Conservation (phyloP, 306 rosid species). For the Gleditsia sinensis region DNA sequence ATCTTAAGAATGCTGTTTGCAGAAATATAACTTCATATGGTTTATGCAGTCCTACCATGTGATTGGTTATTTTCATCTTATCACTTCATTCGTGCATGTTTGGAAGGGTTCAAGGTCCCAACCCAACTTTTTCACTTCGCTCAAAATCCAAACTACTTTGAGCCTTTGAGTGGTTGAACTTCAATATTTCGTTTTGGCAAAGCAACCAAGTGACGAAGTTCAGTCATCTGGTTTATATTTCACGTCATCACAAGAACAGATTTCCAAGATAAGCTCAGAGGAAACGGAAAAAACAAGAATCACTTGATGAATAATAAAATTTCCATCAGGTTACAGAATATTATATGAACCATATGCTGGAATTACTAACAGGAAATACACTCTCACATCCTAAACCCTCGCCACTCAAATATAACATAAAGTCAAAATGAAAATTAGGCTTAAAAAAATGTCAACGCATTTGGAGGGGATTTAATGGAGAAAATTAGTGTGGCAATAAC, state of each 20-base stretch:
- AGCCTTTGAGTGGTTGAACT: neutral
- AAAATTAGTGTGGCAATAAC: constrained; percentile 11
- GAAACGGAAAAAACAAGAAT: neutral
- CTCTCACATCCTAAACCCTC: neutral
- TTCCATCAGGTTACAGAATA: constrained; percentile 17
- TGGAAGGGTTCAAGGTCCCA: constrained; percentile 23
- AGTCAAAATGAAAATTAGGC: constrained; percentile 2
- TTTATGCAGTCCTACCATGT: neutral
- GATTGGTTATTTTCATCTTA: constrained; percentile 6
- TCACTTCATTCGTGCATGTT: constrained; percentile 18
- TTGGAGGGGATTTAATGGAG: constrained; percentile 8
- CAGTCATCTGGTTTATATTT: constrained; percentile 9
- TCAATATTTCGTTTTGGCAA: constrained; percentile 4
- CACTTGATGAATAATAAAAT: neutral
- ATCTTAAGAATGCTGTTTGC: neutral
- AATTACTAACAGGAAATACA: neutral
- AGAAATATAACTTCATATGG: neutral
- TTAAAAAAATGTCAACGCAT: neutral
- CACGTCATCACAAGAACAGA: neutral
- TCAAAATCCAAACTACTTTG: constrained; percentile 12
- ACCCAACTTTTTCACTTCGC: neutral
- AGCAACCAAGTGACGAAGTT: neutral
- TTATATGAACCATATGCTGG: neutral
- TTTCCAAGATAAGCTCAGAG: neutral
- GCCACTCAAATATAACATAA: neutral